Evolutionary conservation across 805 yeast genomes (phyloP), one percentile per base, ranked within the genome.

Genomic region (Priceomyces castillae): DNA sequence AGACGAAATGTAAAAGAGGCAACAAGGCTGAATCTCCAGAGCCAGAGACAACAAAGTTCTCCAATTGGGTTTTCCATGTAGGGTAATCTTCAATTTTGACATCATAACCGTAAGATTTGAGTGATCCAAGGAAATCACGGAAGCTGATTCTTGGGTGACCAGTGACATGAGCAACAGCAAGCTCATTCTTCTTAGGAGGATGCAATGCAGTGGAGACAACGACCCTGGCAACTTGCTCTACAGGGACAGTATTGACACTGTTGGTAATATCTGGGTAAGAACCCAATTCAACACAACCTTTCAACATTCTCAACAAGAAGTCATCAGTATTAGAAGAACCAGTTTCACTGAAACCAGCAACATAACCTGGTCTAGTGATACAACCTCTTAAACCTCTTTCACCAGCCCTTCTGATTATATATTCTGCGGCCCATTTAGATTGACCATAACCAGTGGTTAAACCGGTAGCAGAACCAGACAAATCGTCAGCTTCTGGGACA

Each of bases 311-410:
- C 50, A 92, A 72, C 58, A 94, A 72, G 83, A 92, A 94, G 66
- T 94, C 99, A 67, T 94, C 99, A 3, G 98, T 90, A 69, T 92
- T 94, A 40, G 95, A 81, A 17, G 95, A 82, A 52, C 99, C 99
- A 31, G 86, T 85, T 23, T 61, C 55, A 33, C 90, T 77, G 52
- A 81, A 86, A 44, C 99, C 99, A 48, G 95, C 84, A 39, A 94
- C 90, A 58, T 94, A 94, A 36, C 99, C 99, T 2, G 99, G 98
- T 65, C 99, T 81, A 31, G 92, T 80, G 54, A 94, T 83, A 42
- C 90, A 79, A 30, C 98, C 99, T 49, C 82, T 74, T 51, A 95
- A 75, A 7, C 99, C 99, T 42, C 83, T 71, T 43, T 77, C 77
- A 35, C 97, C 98, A 5, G 99, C 99, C 43, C 76, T 74, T 61